Base-by-base conservation (phyloP, 805 yeast genomes). In the Pichia sporocuriosa region DNA sequence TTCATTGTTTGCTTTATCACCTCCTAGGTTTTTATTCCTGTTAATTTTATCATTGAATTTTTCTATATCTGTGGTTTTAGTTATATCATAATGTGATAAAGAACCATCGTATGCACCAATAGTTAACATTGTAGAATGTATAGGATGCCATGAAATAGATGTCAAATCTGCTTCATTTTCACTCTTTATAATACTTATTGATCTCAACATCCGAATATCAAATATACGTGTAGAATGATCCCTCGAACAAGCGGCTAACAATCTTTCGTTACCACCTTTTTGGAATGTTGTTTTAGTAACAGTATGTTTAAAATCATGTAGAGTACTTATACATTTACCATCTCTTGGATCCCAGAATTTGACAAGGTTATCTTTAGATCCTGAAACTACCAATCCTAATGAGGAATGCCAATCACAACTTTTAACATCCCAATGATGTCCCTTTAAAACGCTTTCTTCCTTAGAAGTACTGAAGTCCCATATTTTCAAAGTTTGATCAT, bases 371-470 rank as follows among this genome's bases (percentile, higher is more conserved):
- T 93, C 99, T 59, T 94, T 93, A 0, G 97, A 93, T 0, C 97
- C 99, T 48, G 89, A 76, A 0, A 84, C 96, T 38, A 93, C 72
- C 22, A 93, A 69, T 0, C 97, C 96, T 62, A 86, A 66, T 11
- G 73, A 70, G 5, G 95, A 85, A 62, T 93, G 99, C 99, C 99
- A 93, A 61, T 93, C 97, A 40, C 94, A 85, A 41, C 89, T 79
- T 58, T 93, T 93, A 19, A 93, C 97, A 63, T 93, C 99, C 99
- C 99, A 93, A 59, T 94, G 96, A 63, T 93, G 99, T 2, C 97
- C 97, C 20, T 79, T 72, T 41, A 93, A 68, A 0, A 77, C 70
- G 36, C 84, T 66, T 57, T 93, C 99, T 52, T 86, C 93, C 44
- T 73, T 68, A 28, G 93, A 93, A 56, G 83, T 85, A 56, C 85